These are phyloP conservation scores for Tephrocybe sp. DNA, from an alignment of 768 basidiomycete species.

Conservation along the genomic window DNA sequence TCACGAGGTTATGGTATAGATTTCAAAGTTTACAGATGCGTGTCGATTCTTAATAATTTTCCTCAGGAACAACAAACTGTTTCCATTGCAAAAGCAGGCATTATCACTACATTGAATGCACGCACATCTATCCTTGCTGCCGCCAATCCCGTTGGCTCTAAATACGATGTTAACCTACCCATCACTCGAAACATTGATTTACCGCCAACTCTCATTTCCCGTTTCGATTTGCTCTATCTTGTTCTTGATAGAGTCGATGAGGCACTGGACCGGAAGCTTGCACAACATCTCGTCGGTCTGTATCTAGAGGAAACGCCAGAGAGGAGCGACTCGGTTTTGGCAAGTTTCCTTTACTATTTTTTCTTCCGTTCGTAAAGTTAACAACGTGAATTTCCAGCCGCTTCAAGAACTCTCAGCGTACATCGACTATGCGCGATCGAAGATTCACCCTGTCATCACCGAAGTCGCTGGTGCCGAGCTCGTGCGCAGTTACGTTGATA, in stretches of 20 bases:
- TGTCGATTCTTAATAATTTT: not conserved
- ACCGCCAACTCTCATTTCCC: constrained; percentile 95
- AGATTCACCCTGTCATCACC: constrained; percentile 82
- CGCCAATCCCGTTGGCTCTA: constrained; percentile 95
- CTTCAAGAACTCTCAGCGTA: constrained; percentile 90
- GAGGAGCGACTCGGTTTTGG: constrained; percentile 70
- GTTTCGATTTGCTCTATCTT: constrained; percentile 95
- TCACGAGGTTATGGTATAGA: constrained; percentile 92
- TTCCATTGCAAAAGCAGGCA: constrained; percentile 98
- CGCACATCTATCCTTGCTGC: constrained; percentile 98
- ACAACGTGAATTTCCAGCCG: constrained; percentile 47
- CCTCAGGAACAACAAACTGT: constrained; percentile 97
- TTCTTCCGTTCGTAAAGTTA: not conserved
- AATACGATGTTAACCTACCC: constrained; percentile 89
- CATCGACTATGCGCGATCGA: constrained; percentile 87
- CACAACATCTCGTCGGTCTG: constrained; percentile 88
- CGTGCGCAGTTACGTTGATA: constrained; percentile 86
- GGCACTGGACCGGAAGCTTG: constrained; percentile 76
- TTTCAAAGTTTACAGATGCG: not conserved
- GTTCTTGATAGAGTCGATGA: constrained; percentile 96
- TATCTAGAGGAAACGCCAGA: constrained; percentile 90
- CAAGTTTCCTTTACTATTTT: constrained; percentile 33
- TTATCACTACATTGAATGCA: constrained; percentile 97
- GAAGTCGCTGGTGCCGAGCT: constrained; percentile 84
- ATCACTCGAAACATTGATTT: constrained; percentile 96